phyloP scores from a whole-genome alignment of 306 rosid species.

The Castanospermum australe region DNA sequence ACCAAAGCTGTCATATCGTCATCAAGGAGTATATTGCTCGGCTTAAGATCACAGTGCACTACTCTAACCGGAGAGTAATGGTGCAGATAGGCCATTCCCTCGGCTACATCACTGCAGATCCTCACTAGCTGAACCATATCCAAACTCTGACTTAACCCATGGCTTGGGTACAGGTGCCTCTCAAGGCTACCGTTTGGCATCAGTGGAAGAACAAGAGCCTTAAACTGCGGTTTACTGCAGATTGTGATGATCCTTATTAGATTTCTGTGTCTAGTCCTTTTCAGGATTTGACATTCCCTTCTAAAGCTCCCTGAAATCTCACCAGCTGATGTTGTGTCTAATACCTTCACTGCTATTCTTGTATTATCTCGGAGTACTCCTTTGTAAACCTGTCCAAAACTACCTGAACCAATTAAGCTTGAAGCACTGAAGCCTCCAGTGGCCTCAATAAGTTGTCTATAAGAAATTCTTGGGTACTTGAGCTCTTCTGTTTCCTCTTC shows the following conservation, averaged over 20 bases:
- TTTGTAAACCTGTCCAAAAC: constrained; percentile 79
- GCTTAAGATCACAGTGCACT: constrained; percentile 92
- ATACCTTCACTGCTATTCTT: constrained; percentile 81
- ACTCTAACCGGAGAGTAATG: constrained; percentile 80
- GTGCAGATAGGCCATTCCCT: constrained; percentile 85
- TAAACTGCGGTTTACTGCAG: constrained; percentile 74
- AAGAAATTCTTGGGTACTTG: constrained; percentile 76
- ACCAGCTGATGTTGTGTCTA: constrained; percentile 45
- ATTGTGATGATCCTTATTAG: constrained; percentile 79
- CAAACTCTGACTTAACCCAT: constrained; percentile 44
- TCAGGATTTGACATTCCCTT: constrained; percentile 77
- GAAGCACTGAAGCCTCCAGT: constrained; percentile 77
- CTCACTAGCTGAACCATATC: constrained; percentile 66
- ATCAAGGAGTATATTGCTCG: constrained; percentile 87
- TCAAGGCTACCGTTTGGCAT: constrained; percentile 92
- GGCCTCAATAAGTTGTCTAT: constrained; percentile 66
- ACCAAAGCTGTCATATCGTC: constrained; percentile 83
- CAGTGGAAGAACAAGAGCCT: constrained; percentile 90
- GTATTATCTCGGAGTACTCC: constrained; percentile 75
- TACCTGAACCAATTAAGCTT: constrained; percentile 75
- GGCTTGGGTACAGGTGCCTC: constrained; percentile 67
- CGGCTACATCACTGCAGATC: constrained; percentile 87
- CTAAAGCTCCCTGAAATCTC: constrained; percentile 72
- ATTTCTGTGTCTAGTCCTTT: constrained; percentile 77
- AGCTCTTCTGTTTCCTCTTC: constrained; percentile 55